phyloP scores from a whole-genome alignment of 2,329 filamentous ascomycete genomes.

The Grosmannia penicillata region DNA sequence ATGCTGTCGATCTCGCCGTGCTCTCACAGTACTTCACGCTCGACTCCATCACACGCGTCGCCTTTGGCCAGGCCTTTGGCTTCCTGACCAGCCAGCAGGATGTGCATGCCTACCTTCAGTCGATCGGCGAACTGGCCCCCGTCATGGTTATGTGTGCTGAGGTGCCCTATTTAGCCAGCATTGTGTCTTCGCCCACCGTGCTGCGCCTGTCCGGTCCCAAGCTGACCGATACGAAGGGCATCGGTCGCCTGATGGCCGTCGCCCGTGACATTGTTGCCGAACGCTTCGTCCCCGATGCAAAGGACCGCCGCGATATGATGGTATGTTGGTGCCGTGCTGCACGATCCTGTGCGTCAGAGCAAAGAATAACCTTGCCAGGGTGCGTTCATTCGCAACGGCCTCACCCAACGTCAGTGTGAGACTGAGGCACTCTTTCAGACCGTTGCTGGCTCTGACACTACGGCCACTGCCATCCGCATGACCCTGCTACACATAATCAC shows the following conservation, averaged over 20 bases:
- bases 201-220: conserved; percentile 21
- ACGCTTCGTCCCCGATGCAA: conserved; percentile 15
- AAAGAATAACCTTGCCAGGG: too few relatives aligned
- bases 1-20: conserved; percentile 22
- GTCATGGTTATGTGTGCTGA: conserved; percentile 23
- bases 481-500: conserved; percentile 15
- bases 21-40: conserved; percentile 32
- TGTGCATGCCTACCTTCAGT: conserved; percentile 26
- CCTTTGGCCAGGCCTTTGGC: conserved; percentile 29
- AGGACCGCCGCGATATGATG: conserved; percentile 20
- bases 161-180: conserved; percentile 18
- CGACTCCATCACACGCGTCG: conserved; percentile 33
- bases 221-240: conserved; percentile 12
- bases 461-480: conserved; percentile 15
- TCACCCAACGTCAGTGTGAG: conserved; percentile 23
- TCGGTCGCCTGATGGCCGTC: conserved; percentile 18
- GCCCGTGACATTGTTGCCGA: conserved; percentile 20
- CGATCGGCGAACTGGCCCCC: conserved; percentile 22
- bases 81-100: conserved; percentile 27
- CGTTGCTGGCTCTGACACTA: conserved; percentile 17
- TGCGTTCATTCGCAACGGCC: conserved; percentile 24
- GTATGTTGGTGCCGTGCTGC: too few relatives aligned
- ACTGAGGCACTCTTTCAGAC: conserved; percentile 28
- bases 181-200: conserved; percentile 13
- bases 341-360: too few relatives aligned